Percentiles rank a stretch among this genome's conserved stretches.
Evolutionary conservation across 768 basidiomycete species (phyloP).

Genomic region (Pulveroboletus sp.): DNA sequence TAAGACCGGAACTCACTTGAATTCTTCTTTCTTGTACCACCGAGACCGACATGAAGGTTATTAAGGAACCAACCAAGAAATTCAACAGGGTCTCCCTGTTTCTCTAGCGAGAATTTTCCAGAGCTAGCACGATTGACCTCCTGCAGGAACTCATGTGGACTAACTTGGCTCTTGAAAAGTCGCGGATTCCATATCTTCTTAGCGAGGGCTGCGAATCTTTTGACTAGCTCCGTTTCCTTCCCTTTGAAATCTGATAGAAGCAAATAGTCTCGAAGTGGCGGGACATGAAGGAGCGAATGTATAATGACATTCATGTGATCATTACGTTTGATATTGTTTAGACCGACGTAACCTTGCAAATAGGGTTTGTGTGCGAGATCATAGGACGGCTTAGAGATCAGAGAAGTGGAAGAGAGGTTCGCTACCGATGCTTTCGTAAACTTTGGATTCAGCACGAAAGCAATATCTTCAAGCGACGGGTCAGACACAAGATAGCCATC

Average conservation of each 20-base stretch:
- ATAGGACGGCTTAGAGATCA: slow-evolving; percentile 73
- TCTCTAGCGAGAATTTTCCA: slow-evolving; percentile 89
- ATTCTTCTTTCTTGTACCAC: slow-evolving; percentile 88
- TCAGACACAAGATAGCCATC: slow-evolving; percentile 97
- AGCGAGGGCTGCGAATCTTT: slow-evolving; percentile 81
- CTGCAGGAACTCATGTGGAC: slow-evolving; percentile 98
- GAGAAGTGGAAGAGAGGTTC: slow-evolving; percentile 53
- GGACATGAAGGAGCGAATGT: slow-evolving; percentile 87
- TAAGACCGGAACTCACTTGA: slow-evolving; percentile 63
- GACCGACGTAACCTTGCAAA: slow-evolving; percentile 88
- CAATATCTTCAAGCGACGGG: slow-evolving; percentile 94
- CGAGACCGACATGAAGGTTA: slow-evolving; percentile 86
- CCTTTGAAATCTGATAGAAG: slow-evolving; percentile 70
- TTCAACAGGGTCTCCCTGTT: slow-evolving; percentile 95
- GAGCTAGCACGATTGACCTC: slow-evolving; percentile 88
- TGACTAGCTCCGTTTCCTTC: slow-evolving; percentile 84
- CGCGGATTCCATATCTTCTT: slow-evolving; percentile 97
- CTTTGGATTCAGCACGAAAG: slow-evolving; percentile 84
- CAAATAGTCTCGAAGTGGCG: slow-evolving; percentile 85
- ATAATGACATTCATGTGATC: slow-evolving; percentile 98
- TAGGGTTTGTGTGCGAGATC: slow-evolving; percentile 83
- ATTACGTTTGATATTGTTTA: slow-evolving; percentile 97
- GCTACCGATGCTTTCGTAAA: slow-evolving; percentile 65
- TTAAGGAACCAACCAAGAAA: slow-evolving; percentile 96
- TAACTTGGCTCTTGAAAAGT: slow-evolving; percentile 96